Conservation (phyloP, 2,329 filamentous ascomycete species). For the Stachybotrys elegans region DNA sequence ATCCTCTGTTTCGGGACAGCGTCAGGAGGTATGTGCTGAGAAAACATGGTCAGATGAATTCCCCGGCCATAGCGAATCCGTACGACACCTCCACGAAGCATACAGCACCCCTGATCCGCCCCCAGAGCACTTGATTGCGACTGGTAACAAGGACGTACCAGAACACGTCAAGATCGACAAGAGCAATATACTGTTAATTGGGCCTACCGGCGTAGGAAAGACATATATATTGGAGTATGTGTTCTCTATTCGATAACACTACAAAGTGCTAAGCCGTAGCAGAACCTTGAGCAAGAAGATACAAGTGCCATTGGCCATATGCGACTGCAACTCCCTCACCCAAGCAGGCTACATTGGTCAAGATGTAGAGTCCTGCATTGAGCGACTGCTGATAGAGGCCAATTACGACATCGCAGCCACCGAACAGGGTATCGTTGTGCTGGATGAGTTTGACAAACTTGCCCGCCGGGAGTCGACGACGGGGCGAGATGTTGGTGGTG, state of each 20-base stretch:
- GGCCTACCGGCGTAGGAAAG: slow-evolving; percentile 92
- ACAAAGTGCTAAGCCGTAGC: slow-evolving; percentile 12
- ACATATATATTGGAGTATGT: slow-evolving; percentile 78
- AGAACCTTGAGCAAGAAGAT: slow-evolving; percentile 88
- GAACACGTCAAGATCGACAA: slow-evolving; percentile 77
- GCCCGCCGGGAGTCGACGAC: slow-evolving; percentile 82
- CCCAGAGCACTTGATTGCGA: no score
- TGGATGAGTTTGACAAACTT: slow-evolving; percentile 98
- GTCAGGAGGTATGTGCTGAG: slow-evolving; percentile 21
- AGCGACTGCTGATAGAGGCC: slow-evolving; percentile 81
- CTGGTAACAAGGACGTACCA: no score
- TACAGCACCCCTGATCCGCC: no score
- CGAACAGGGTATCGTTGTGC: slow-evolving; percentile 88
- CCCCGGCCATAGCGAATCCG: slow-evolving; percentile 44
- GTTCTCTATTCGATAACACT: not conserved
- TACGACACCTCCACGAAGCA: slow-evolving; percentile 36
- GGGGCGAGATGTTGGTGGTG: slow-evolving; percentile 89
- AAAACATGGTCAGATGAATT: slow-evolving; percentile 46
- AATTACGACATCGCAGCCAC: slow-evolving; percentile 82
- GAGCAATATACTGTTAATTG: slow-evolving; percentile 86
- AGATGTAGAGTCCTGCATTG: slow-evolving; percentile 93
- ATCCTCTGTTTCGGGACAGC: not conserved
- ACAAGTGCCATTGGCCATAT: slow-evolving; percentile 94
- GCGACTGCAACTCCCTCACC: slow-evolving; percentile 92
- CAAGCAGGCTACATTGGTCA: slow-evolving; percentile 97